Evolutionary conservation across 2,329 filamentous ascomycete species (phyloP), one percentile per base, ranked within the genome.

Genomic region (Botrytis fragariae): DNA sequence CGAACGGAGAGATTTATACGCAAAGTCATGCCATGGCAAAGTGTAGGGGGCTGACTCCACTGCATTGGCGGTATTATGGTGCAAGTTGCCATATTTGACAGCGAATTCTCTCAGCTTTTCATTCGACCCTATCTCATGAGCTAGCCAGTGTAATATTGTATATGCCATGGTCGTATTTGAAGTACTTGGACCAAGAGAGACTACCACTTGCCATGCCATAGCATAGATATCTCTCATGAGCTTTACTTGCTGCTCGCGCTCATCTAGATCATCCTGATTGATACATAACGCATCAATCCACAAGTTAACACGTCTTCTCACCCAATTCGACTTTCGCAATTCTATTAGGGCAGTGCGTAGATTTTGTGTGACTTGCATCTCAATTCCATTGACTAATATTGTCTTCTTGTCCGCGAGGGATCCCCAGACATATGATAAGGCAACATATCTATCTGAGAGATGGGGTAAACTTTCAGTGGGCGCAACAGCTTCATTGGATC

Each of bases 261-360:
- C 73, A 42, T 67, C 44, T 22, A 71, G 16, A 63, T 75, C 73
- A 37, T 62, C 48, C 59, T 75, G 74, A 20, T 74, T 75, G 54
- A 75, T 75, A 45, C 73, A 75, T 16, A 74, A 29, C 12, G 70
- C 74, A 64, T 75, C 70, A 12, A 72, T 64, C 72, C 74, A 74
- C 29, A 72, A 29, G 20, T 72, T 61, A n/a, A 74, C 18, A 35
- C 51, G 32, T 25, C 62, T 51, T 39, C 63, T 37, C 6, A 72
- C 54, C 71, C 71, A 72, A 7, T 14, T 61, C 2, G 71, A 72
- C 42, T 32, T 48, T 10, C 63, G 42, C 25, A 72, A 51, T 60
- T 69, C 6, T 2, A 35, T 29, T 4, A 72, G 35, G 3, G 62
- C 71, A 16, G 54, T 45, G 42, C 69, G 71, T 22, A 72, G 14